Base-by-base conservation (phyloP, 2,329 filamentous ascomycete species). In the Echinosphaeria canescens region DNA sequence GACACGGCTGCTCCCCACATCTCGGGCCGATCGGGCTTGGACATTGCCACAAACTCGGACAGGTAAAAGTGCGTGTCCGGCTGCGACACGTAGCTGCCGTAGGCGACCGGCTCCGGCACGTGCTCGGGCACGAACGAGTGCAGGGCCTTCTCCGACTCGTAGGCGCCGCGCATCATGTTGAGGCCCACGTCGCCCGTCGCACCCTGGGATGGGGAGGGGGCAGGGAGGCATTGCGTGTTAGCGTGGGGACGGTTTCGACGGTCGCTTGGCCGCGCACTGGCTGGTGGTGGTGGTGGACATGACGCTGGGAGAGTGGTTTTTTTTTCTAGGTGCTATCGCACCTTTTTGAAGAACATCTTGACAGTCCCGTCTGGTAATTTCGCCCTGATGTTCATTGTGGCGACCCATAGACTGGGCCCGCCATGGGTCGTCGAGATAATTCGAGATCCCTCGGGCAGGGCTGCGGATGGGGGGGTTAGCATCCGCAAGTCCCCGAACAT, bases 51-150 rank as follows among this genome's bases (percentile, higher is more conserved):
- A 14, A 40, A 42, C 15, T 39, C 32, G 24, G 31, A 32, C 2
- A 40, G 26, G 28, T 35, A 42, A 30, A 40, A 42, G 29, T 40
- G 34, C 9, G 31, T 32, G 22, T 37, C 29, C 4, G 36, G 34
- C 3, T 28, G 29, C 11, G 30, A 31, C n/a, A 30, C 30, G 26
- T 40, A 39, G 10, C 33, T 36, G 3, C 38, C 38, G 13, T 26
- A 32, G 4, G 30, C 27, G 22, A 38, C 17, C 1, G 38, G 38
- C 5, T 30, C 27, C 4, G 38, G 36, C 3, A 41, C 35, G 19
- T 35, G 29, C 17, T 37, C 34, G 8, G 37, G 37, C 15, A 39
- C 31, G 28, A 37, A 38, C 20, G 28, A 15, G 30, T 40, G 34
- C 7, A 35, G 15, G 11, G 34, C 24, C 15, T 23, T 28, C 20